phyloP scores from a whole-genome alignment of 352 stramenopile genomes.

The Pythium guiyangense region DNA sequence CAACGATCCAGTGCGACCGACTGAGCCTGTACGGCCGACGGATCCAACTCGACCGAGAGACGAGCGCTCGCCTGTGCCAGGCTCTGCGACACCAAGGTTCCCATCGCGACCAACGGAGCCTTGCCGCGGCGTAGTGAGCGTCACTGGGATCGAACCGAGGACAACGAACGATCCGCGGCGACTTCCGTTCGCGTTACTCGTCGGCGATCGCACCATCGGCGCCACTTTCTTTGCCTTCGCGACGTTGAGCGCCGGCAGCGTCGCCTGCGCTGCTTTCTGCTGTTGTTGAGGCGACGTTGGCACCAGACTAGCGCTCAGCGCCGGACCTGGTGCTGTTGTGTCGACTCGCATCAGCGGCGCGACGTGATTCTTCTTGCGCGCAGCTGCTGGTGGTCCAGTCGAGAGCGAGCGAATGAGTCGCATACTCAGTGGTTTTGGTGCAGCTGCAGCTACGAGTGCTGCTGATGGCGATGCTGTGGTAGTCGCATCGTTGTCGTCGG shows the following conservation, averaged over 20 bases:
- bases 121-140: conserved; percentile 2
- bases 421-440: not conserved
- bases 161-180: not conserved
- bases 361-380: conserved; percentile 9
- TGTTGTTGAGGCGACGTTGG: not conserved
- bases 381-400: not conserved
- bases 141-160: conserved; percentile 4
- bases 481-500: not conserved
- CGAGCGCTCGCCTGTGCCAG: not conserved
- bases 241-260: not conserved
- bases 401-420: conserved; percentile 3
- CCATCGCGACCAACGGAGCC: not conserved
- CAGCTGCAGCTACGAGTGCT: not conserved
- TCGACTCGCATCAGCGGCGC: conserved; percentile 1
- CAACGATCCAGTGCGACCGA: conserved; percentile 1
- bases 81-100: not conserved
- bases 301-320: not conserved
- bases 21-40: not conserved
- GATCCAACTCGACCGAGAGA: not conserved
- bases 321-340: not conserved
- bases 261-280: not conserved
- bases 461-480: not conserved
- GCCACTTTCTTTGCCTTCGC: not conserved
- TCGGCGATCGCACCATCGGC: not conserved
- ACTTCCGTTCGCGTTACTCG: not conserved